phyloP scores from a whole-genome alignment of 208 protist genomes.

The Trypanosoma rangeli region DNA sequence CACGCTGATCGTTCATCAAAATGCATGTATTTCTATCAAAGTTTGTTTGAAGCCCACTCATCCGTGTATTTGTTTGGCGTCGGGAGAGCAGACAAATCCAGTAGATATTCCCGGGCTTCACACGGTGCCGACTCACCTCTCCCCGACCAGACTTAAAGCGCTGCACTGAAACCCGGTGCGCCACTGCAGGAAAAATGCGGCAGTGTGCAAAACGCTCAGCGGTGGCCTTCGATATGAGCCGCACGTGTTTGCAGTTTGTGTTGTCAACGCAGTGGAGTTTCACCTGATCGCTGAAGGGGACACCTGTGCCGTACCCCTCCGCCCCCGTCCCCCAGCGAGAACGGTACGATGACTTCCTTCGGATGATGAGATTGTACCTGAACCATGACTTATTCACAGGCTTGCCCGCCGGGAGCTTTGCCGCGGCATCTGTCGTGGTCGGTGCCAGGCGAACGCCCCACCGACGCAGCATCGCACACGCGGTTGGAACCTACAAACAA shows the following conservation, averaged over 20 bases:
- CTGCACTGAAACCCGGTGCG: constrained; percentile 87
- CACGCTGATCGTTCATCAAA: constrained; percentile 90
- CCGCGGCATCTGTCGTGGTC: constrained; percentile 72
- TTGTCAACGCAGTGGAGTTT: constrained; percentile 94
- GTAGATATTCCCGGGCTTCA: constrained; percentile 90
- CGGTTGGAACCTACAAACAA: constrained; percentile 21
- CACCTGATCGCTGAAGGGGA: constrained; percentile 85
- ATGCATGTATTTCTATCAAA: constrained; percentile 93
- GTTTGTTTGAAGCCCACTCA: constrained; percentile 88
- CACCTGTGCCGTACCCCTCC: constrained; percentile 79
- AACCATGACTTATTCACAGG: constrained; percentile 87
- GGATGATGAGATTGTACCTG: constrained; percentile 84
- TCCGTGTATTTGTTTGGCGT: constrained; percentile 82
- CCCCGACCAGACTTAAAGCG: constrained; percentile 82
- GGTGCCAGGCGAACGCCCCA: constrained; percentile 40
- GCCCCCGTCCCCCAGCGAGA: constrained; percentile 84
- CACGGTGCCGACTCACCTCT: constrained; percentile 67
- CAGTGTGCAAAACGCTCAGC: constrained; percentile 90
- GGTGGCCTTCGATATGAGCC: constrained; percentile 84
- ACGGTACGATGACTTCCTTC: constrained; percentile 81
- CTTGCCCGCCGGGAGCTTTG: constrained; percentile 85
- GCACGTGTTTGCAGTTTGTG: constrained; percentile 92
- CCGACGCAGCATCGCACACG: constrained; percentile 39
- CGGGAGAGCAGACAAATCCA: constrained; percentile 89
- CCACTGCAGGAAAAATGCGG: constrained; percentile 85